phyloP scores from a whole-genome alignment of 495 filamentous ascomycete species.

The Daldinia bambusicola region DNA sequence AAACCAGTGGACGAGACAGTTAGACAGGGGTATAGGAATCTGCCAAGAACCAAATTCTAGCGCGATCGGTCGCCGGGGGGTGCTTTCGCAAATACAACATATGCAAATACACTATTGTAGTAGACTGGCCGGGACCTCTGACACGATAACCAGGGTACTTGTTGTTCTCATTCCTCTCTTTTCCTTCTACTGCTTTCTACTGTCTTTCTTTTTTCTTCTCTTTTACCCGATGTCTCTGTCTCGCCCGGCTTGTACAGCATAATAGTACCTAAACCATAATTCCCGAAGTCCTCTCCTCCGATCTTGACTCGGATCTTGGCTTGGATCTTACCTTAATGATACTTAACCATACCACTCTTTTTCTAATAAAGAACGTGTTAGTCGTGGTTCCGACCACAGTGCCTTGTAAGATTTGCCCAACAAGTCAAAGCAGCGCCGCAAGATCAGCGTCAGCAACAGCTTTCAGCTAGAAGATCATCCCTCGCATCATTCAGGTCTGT shows the following conservation, averaged over 20 bases:
- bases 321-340: too few species aligned
- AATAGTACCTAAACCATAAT: not conserved
- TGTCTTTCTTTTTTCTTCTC: not conserved
- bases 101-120: slow-evolving; percentile 1
- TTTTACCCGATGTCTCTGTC: slow-evolving; percentile 17
- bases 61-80: slow-evolving; percentile 35
- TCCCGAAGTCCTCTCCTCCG: slow-evolving; percentile 2
- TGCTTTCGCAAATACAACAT: slow-evolving; percentile 32
- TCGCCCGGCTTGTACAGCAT: slow-evolving; percentile 13
- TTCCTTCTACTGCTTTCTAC: not conserved
- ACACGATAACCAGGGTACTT: slow-evolving; percentile 4
- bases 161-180: not conserved
- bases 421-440: slow-evolving; percentile 20
- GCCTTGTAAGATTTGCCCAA: slow-evolving; percentile 26
- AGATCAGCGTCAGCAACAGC: slow-evolving; percentile 38
- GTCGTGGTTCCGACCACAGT: slow-evolving; percentile 8
- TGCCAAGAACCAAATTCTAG: slow-evolving; percentile 34
- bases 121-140: not conserved
- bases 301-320: not conserved
- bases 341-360: not conserved
- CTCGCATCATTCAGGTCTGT: slow-evolving; percentile 17
- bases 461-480: slow-evolving; percentile 20
- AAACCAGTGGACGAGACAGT: slow-evolving; percentile 3
- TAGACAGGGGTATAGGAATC: slow-evolving; percentile 26
- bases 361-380: slow-evolving; percentile 21